Evolutionary conservation across 1,284 basidiomycete genomes (phyloP).

Genomic region (Sanguinoderma infundibulare): DNA sequence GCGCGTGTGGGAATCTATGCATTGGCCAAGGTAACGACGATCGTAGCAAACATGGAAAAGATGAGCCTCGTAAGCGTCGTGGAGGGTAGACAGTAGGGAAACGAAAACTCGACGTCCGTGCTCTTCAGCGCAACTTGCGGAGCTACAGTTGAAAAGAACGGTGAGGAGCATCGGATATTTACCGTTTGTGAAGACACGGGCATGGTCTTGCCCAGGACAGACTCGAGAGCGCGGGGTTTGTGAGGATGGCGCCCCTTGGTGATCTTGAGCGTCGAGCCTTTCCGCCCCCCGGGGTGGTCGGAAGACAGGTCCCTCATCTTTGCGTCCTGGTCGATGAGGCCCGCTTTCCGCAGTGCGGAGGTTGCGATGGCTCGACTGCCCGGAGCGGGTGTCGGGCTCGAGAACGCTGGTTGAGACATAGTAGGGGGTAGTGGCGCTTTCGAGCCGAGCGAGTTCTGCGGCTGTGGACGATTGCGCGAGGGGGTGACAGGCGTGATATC

Average conservation of each 20-base stretch:
- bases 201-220: conserved; percentile 53
- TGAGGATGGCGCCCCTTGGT: conserved; percentile 66
- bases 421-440: conserved; percentile 20
- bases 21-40: conserved; percentile 17
- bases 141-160: conserved; percentile 35
- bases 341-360: conserved; percentile 66
- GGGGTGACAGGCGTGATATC: conserved; percentile 18
- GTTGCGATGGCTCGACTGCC: conserved; percentile 60
- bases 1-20: conserved; percentile 3
- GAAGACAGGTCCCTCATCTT: conserved; percentile 66
- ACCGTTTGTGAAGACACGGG: conserved; percentile 53
- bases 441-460: conserved; percentile 18
- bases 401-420: conserved; percentile 47
- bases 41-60: conserved; percentile 37
- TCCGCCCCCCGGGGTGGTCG: conserved; percentile 71
- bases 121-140: conserved; percentile 29
- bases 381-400: conserved; percentile 49
- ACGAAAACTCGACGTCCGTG: conserved; percentile 30
- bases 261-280: conserved; percentile 45
- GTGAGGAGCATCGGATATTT: conserved; percentile 46
- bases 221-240: conserved; percentile 60
- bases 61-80: conserved; percentile 43
- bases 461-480: conserved; percentile 22
- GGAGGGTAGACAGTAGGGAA: conserved; percentile 40
- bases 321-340: conserved; percentile 73